Conservation (phyloP, 2,329 filamentous ascomycete genomes). For the Botrytis elliptica region DNA sequence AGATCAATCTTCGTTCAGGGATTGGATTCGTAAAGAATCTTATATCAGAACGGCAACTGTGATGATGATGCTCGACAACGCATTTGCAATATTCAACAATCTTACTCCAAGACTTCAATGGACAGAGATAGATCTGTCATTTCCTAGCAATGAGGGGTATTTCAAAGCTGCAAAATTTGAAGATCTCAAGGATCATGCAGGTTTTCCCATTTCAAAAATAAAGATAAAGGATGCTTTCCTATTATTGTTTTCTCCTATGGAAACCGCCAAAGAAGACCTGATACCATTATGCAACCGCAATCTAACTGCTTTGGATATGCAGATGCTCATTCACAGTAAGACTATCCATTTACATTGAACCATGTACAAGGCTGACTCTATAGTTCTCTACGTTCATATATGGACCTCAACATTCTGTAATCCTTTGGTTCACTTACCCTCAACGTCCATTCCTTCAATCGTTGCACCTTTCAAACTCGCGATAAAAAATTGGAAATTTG, state of each 20-base stretch:
- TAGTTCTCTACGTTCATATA: conserved; percentile 37
- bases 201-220: conserved; percentile 29
- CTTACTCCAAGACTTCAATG: conserved; percentile 37
- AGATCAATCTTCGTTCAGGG: conserved; percentile 33
- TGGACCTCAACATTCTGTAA: conserved; percentile 36
- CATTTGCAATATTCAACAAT: conserved; percentile 39
- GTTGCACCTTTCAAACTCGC: conserved; percentile 34
- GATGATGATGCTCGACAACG: conserved; percentile 37
- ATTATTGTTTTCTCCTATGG: conserved; percentile 29
- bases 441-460: conserved; percentile 25
- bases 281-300: conserved; percentile 25
- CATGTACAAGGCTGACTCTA: background rate
- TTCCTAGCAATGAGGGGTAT: conserved; percentile 34
- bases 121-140: conserved; percentile 37
- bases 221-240: conserved; percentile 38
- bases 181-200: conserved; percentile 26
- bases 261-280: conserved; percentile 27
- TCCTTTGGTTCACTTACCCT: conserved; percentile 28
- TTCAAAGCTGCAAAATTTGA: conserved; percentile 35
- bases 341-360: background rate
- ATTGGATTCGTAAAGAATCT: conserved; percentile 37
- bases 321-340: conserved; percentile 38
- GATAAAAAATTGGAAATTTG: conserved; percentile 34
- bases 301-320: conserved; percentile 37
- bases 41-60: conserved; percentile 34